Evolutionary conservation across 352 stramenopile genomes (phyloP).

Genomic region (Thalassiosira ordinaria): DNA sequence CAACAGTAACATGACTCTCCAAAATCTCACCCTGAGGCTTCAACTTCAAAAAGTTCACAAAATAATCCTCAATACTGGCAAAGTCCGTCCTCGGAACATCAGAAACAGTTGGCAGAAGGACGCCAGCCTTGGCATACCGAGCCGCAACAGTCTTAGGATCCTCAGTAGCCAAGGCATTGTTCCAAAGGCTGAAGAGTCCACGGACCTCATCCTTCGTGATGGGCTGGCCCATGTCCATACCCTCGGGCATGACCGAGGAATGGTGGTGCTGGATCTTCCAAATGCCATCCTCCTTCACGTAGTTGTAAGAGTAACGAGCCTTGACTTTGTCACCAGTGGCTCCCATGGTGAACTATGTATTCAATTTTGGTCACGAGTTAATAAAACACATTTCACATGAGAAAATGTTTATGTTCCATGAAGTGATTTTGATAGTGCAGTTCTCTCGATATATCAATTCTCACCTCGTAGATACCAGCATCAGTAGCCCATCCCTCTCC

Average conservation of each 20-base stretch:
- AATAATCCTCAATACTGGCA: constrained; percentile 54
- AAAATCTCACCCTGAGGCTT: constrained; percentile 60
- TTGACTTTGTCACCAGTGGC: constrained; percentile 21
- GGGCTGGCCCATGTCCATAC: no score
- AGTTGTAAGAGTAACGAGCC: constrained; percentile 62
- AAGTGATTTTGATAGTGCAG: no score
- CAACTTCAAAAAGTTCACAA: constrained; percentile 49
- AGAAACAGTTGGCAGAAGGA: constrained; percentile 62
- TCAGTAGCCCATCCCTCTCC: constrained; percentile 58
- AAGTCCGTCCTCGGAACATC: constrained; percentile 48
- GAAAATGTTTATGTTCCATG: no score
- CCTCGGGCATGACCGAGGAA: constrained; percentile 52
- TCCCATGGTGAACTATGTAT: constrained; percentile 36
- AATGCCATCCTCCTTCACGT: constrained; percentile 55
- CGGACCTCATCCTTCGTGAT: no score
- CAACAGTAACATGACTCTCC: constrained; percentile 56
- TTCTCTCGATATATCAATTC: no score
- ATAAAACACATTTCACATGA: no score
- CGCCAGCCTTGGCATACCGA: constrained; percentile 52
- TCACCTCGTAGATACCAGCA: constrained; percentile 65
- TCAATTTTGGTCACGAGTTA: constrained; percentile 38
- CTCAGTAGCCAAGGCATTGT: background rate
- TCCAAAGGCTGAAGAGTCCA: background rate
- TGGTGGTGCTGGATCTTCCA: constrained; percentile 70
- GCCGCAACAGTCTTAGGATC: constrained; percentile 55